phyloP scores from a whole-genome alignment of 2,329 filamentous ascomycete genomes.

The Tothia fuscella region DNA sequence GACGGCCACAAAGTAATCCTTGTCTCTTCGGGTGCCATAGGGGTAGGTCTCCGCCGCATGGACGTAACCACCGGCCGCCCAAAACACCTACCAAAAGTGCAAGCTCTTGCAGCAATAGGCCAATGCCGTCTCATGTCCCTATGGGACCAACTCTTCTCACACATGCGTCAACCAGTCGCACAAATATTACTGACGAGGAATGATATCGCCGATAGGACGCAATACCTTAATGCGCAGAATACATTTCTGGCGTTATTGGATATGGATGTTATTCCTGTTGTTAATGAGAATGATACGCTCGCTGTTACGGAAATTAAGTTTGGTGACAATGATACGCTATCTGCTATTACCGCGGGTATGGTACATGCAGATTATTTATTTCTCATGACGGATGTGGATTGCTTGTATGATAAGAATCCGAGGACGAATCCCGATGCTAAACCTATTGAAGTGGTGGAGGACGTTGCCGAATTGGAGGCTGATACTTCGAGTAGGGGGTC shows the following conservation, averaged over 20 bases:
- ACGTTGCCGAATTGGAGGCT: conserved; percentile 69
- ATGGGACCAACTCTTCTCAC: conserved; percentile 85
- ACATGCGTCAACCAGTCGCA: conserved; percentile 80
- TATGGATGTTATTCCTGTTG: conserved; percentile 95
- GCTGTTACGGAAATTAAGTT: conserved; percentile 99
- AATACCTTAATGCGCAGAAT: conserved; percentile 94
- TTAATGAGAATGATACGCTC: conserved; percentile 97
- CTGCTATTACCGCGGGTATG: conserved; percentile 93
- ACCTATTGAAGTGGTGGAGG: conserved; percentile 83
- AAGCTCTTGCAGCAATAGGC: conserved; percentile 90
- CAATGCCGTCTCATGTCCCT: conserved; percentile 91
- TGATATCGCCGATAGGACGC: conserved; percentile 90
- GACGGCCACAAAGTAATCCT: conserved; percentile 92
- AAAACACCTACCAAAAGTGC: conserved; percentile 79
- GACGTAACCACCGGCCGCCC: conserved; percentile 74
- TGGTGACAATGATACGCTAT: conserved; percentile 95
- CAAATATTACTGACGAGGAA: conserved; percentile 91
- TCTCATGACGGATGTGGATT: conserved; percentile 98
- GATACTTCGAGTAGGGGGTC: conserved; percentile 90
- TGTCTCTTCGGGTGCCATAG: conserved; percentile 94
- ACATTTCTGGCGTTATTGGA: conserved; percentile 81
- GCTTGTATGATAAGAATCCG: conserved; percentile 92
- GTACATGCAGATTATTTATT: conserved; percentile 94
- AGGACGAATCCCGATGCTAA: conserved; percentile 72
- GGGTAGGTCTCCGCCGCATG: conserved; percentile 84